These are phyloP conservation scores for Melaleuca alternifolia DNA, from an alignment of 345 rosid species.

Conservation along the genomic window DNA sequence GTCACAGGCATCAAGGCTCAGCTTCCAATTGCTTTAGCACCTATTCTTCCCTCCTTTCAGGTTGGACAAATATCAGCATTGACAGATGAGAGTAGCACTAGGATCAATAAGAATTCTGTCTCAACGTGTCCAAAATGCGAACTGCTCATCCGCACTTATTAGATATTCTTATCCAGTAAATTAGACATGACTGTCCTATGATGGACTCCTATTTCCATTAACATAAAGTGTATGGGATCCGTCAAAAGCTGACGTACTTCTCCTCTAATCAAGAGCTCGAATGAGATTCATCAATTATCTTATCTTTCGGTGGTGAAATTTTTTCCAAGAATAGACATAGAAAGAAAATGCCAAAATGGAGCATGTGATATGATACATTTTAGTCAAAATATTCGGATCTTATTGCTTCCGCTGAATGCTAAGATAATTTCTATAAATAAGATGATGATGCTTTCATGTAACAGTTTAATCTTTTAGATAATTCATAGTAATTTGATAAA, in stretches of 20 bases:
- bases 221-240: not conserved
- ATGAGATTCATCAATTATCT: not conserved
- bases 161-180: no score
- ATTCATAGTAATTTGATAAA: no score
- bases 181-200: not conserved
- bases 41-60: not conserved
- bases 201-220: not conserved
- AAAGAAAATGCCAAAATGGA: not conserved
- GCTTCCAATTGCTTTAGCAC: not conserved
- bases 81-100: not conserved
- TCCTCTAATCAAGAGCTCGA: not conserved
- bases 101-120: not conserved
- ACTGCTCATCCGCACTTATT: no score
- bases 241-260: not conserved
- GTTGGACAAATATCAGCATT: not conserved
- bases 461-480: no score
- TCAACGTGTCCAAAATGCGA: not conserved
- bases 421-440: not conserved
- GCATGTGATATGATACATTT: not conserved
- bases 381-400: not conserved
- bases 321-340: not conserved
- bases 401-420: not conserved
- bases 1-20: not conserved
- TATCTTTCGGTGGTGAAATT: not conserved
- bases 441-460: no score